Evolutionary conservation across 345 rosid species (phyloP), one percentile per base, ranked within the genome.

Genomic region (Hirschfeldia incana): DNA sequence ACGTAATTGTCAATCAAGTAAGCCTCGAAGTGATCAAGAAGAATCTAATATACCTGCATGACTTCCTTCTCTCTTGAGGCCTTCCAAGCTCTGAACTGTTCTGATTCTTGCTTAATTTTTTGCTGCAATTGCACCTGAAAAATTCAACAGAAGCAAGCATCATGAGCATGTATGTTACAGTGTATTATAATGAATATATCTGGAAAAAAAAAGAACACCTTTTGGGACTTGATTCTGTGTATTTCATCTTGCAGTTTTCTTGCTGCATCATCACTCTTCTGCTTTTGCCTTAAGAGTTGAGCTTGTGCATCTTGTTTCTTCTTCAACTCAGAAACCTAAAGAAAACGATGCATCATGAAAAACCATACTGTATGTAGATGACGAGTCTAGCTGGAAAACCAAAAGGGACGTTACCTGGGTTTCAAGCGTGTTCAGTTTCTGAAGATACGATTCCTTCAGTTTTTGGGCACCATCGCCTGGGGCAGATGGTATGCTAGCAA

Each of bases 271-370:
- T 95, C 99, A 74, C 98, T 93, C 81, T 91, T 95, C 78, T 95
- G 99, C 82, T 93, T 95, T 84, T 94, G 98, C 76, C 94, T 90
- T 87, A 94, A 86, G 55, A 91, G 83, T 81, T 93, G 98, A 72
- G 98, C 87, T 86, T 94, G 99, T 73, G 97, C 91, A 79, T 94
- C 99, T 86, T 94, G 99, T 85, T 91, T 94, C 86, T 91, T 94
- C 85, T 91, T 95, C 86, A 95, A 77, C 70, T 85, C 93, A 28
- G 90, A 82, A 82, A 95, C 97, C 99, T 94, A 77, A 33, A 76
- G 21, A 68, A 75, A 33, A 70, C 67, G 16, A 60, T 34, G 59
- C 64, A 39, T 77, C 36, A 34, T 16, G 65, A 49, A 46, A 66
- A 53, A 66, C 5, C 21, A 32, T 59, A 37, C 65, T 11, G 33